Evolutionary conservation across 805 yeast species (phyloP).

Genomic region (Cyberlindnera galapagoensis): DNA sequence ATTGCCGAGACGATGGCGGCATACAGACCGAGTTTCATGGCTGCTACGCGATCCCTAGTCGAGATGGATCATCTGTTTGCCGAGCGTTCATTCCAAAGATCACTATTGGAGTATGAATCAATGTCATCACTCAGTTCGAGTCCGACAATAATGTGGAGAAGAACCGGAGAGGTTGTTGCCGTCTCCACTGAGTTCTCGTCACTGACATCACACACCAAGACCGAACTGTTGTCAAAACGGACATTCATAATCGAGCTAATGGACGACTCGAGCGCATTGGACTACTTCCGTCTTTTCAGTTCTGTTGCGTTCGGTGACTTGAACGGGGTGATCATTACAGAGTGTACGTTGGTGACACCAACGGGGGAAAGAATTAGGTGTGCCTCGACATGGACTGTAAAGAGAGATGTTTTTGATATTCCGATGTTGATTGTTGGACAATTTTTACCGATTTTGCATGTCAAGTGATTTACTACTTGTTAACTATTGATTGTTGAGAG

Average conservation of each 20-base stretch:
- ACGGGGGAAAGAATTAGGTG: slow-evolving; percentile 44
- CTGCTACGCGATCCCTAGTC: slow-evolving; percentile 65
- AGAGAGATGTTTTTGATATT: slow-evolving; percentile 74
- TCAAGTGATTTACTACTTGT: slow-evolving; percentile 13
- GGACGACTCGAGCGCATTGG: slow-evolving; percentile 71
- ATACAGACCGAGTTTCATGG: slow-evolving; percentile 70
- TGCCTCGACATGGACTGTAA: slow-evolving; percentile 81
- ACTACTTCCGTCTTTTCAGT: slow-evolving; percentile 67
- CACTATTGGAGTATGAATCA: slow-evolving; percentile 50
- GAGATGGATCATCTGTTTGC: slow-evolving; percentile 65
- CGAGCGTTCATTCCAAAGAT: slow-evolving; percentile 51
- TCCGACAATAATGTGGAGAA: slow-evolving; percentile 80
- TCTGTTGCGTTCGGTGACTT: slow-evolving; percentile 41
- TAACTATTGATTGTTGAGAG: too few relatives aligned
- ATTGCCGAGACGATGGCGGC: slow-evolving; percentile 38
- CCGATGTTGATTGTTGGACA: slow-evolving; percentile 84
- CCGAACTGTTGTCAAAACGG: slow-evolving; percentile 51
- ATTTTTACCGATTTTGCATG: slow-evolving; percentile 55
- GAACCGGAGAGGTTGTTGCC: slow-evolving; percentile 81
- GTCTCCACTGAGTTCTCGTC: slow-evolving; percentile 69
- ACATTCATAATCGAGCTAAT: slow-evolving; percentile 72
- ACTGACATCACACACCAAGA: slow-evolving; percentile 56
- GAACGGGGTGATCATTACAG: slow-evolving; percentile 33
- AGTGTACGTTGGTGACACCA: slow-evolving; percentile 33
- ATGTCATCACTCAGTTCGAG: slow-evolving; percentile 50